These are phyloP conservation scores for Rhynchospora tenuis DNA, from an alignment of 176 grass and related monocot genomes.

Conservation along the genomic window DNA sequence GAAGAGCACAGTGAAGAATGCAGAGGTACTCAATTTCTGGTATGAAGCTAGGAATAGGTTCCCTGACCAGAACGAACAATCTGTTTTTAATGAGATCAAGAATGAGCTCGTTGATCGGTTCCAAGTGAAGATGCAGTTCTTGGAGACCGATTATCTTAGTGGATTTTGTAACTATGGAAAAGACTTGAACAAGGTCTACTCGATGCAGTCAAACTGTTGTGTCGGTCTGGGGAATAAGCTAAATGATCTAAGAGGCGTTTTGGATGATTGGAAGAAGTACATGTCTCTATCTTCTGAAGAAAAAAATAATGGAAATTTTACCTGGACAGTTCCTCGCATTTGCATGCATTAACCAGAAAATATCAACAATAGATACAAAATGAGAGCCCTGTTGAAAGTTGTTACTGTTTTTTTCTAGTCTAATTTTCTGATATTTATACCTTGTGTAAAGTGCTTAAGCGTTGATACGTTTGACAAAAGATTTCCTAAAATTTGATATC, in stretches of 20 bases:
- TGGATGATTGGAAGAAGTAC: constrained; percentile 31
- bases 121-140: constrained; percentile 18
- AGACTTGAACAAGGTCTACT: constrained; percentile 35
- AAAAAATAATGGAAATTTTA: constrained; percentile 9
- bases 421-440: no score
- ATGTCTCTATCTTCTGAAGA: neutral
- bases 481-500: no score
- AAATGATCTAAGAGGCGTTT: constrained; percentile 15
- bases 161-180: constrained; percentile 37
- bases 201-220: constrained; percentile 29
- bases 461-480: no score
- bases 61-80: constrained; percentile 29
- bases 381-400: no score
- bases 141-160: constrained; percentile 37
- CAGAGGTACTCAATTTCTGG: constrained; percentile 29
- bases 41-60: constrained; percentile 15
- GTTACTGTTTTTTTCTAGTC: no score
- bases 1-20: constrained; percentile 6
- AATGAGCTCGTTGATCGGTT: constrained; percentile 10
- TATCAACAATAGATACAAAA: no score
- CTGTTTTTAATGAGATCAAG: constrained; percentile 36
- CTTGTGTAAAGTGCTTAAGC: no score
- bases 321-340: constrained; percentile 12
- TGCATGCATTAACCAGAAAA: neutral
- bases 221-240: constrained; percentile 18